These are phyloP conservation scores for Penicillium lividum DNA, from an alignment of 495 filamentous ascomycete species.

Conservation along the genomic window DNA sequence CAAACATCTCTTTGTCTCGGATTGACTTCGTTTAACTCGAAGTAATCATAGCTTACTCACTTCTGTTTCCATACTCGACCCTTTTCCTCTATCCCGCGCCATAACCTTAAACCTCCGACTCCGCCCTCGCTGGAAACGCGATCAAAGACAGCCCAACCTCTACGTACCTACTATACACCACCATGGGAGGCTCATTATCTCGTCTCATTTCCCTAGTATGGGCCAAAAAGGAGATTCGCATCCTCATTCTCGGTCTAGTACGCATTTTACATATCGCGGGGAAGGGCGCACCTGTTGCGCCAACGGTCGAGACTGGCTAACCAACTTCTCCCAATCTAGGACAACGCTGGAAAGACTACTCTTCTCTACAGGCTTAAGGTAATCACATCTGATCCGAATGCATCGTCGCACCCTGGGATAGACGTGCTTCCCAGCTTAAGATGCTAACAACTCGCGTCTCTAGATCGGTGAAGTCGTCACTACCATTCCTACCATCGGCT, in stretches of 20 bases:
- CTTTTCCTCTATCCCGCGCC: slow-evolving; percentile 2
- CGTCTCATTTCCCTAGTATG: slow-evolving; percentile 75
- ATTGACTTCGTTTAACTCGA: slow-evolving; percentile 11
- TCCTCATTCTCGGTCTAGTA: slow-evolving; percentile 94
- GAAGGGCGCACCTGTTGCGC: background rate
- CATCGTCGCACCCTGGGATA: background rate
- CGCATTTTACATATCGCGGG: slow-evolving; percentile 11
- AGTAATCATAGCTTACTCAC: slow-evolving; percentile 12
- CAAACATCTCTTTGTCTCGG: slow-evolving; percentile 10
- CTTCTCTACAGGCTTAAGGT: slow-evolving; percentile 96
- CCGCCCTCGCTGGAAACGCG: slow-evolving; percentile 1
- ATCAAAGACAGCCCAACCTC: background rate
- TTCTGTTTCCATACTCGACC: background rate
- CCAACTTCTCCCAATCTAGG: slow-evolving; percentile 52
- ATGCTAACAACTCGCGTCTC: slow-evolving; percentile 24
- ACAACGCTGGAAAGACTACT: slow-evolving; percentile 98
- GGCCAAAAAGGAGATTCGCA: slow-evolving; percentile 96
- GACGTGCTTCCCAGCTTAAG: background rate
- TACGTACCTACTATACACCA: slow-evolving; percentile 8
- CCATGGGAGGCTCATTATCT: slow-evolving; percentile 81
- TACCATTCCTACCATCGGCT: slow-evolving; percentile 98
- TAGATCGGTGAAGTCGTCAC: slow-evolving; percentile 98
- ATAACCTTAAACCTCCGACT: background rate
- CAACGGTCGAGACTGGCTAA: slow-evolving; percentile 20
- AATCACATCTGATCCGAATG: slow-evolving; percentile 14